Evolutionary conservation across 768 basidiomycete species (phyloP).

Genomic region (Podaxis sp.): DNA sequence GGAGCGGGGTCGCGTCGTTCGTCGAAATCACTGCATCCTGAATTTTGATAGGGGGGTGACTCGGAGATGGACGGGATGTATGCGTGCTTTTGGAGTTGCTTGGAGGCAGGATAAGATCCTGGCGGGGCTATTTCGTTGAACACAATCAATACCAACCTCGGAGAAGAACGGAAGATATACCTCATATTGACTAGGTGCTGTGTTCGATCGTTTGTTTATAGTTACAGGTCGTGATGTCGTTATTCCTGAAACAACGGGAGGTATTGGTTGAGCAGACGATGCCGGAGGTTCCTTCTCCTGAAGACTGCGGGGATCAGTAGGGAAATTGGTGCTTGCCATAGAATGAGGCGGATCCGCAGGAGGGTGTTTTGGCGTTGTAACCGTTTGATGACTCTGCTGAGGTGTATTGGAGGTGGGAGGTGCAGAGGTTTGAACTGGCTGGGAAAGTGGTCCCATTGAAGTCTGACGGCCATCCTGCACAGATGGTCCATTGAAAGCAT

Average conservation of each 20-base stretch:
- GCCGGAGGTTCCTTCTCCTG: neutral
- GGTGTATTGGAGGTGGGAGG: neutral
- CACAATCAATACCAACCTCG: neutral
- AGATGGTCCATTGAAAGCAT: neutral
- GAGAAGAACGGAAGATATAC: neutral
- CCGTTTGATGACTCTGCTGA: neutral
- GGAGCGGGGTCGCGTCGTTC: neutral
- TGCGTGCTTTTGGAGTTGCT: neutral
- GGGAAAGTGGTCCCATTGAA: neutral
- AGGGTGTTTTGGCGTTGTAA: neutral
- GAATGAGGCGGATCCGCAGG: neutral
- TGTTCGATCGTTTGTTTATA: neutral
- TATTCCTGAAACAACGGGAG: neutral
- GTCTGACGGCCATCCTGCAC: neutral
- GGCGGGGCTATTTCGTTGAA: neutral
- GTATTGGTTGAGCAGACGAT: neutral
- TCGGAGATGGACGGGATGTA: constrained; percentile 1
- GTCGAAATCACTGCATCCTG: neutral
- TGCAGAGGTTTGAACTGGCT: neutral
- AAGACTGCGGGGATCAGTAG: neutral
- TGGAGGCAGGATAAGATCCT: neutral
- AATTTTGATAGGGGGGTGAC: neutral
- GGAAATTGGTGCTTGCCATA: neutral
- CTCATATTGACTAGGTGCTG: neutral
- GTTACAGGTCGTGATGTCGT: neutral